Percentiles rank a stretch among this genome's conserved stretches.
phyloP scores from a whole-genome alignment of 768 basidiomycete genomes.

The Lactarius pseudohatsudake region DNA sequence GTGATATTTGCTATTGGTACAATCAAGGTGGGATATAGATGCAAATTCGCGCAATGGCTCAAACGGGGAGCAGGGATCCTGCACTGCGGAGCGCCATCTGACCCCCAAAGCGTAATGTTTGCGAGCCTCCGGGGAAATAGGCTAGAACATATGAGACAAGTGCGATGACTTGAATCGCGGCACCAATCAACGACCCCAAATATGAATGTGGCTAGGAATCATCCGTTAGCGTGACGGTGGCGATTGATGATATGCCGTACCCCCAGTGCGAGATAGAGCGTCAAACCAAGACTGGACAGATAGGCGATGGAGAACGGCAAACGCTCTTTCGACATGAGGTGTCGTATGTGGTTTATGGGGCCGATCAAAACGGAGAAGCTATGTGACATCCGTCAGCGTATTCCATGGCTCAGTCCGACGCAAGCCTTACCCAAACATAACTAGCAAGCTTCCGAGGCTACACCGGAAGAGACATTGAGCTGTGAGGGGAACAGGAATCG shows the following conservation, averaged over 20 bases:
- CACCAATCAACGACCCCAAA: slow-evolving; percentile 80
- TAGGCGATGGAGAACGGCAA: slow-evolving; percentile 85
- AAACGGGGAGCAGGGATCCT: slow-evolving; percentile 78
- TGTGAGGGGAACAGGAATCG: slow-evolving; percentile 1
- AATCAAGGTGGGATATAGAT: slow-evolving; percentile 18
- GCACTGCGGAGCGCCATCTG: slow-evolving; percentile 83
- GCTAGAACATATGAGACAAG: slow-evolving; percentile 88
- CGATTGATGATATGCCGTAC: slow-evolving; percentile 47
- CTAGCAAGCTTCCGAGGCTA: slow-evolving; percentile 85
- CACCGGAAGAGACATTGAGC: slow-evolving; percentile 11
- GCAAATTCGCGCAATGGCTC: slow-evolving; percentile 26
- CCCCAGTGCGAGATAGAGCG: slow-evolving; percentile 88
- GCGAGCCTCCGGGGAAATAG: slow-evolving; percentile 91
- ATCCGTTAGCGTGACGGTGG: slow-evolving; percentile 4
- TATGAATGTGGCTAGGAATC: slow-evolving; percentile 70
- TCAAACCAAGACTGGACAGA: slow-evolving; percentile 77
- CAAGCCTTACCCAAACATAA: slow-evolving; percentile 85
- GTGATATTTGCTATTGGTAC: slow-evolving; percentile 11
- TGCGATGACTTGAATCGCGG: slow-evolving; percentile 80
- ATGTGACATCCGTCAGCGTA: background rate
- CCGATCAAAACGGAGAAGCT: slow-evolving; percentile 87
- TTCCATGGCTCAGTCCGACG: background rate
- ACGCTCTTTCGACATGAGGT: slow-evolving; percentile 77
- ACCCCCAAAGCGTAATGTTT: slow-evolving; percentile 77
- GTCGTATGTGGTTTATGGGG: slow-evolving; percentile 89